Evolutionary conservation across 2,329 filamentous ascomycete species (phyloP).

Genomic region (Stagonosporopsis tanaceti): DNA sequence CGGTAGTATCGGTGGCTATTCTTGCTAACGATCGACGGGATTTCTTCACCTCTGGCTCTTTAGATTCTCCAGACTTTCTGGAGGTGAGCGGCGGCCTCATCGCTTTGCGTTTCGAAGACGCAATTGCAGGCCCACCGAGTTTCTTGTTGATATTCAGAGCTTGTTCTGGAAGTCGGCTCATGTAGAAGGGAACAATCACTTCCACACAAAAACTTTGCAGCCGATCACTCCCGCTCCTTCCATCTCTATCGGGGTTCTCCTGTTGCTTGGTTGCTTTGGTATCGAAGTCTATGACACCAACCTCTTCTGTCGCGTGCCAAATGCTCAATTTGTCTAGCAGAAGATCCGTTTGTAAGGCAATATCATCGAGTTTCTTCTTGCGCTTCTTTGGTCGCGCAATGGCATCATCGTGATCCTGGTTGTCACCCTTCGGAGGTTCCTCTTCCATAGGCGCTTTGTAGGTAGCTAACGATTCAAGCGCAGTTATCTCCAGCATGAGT

Average conservation of each 20-base stretch:
- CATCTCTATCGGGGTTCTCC: slow-evolving; percentile 31
- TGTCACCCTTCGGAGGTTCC: slow-evolving; percentile 25
- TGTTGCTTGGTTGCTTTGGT: slow-evolving; percentile 34
- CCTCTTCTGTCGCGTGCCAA: slow-evolving; percentile 78
- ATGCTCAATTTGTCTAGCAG: slow-evolving; percentile 82
- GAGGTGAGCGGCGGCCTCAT: slow-evolving; percentile 50
- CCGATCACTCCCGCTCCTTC: slow-evolving; percentile 61
- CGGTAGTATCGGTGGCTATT: slow-evolving; percentile 65
- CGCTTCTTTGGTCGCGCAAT: slow-evolving; percentile 47
- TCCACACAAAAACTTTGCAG: slow-evolving; percentile 81
- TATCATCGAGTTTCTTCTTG: slow-evolving; percentile 70
- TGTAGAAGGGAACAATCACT: slow-evolving; percentile 83
- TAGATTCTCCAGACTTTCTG: slow-evolving; percentile 50
- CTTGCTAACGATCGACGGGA: slow-evolving; percentile 65
- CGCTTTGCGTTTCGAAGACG: slow-evolving; percentile 61
- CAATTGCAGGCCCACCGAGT: slow-evolving; percentile 73
- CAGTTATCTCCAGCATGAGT: slow-evolving; percentile 77
- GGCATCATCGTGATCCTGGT: slow-evolving; percentile 23
- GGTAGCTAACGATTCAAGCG: slow-evolving; percentile 64
- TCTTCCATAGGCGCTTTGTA: slow-evolving; percentile 43
- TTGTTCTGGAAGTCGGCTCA: slow-evolving; percentile 74
- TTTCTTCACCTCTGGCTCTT: slow-evolving; percentile 51
- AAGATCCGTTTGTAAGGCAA: slow-evolving; percentile 72
- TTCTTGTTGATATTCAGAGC: slow-evolving; percentile 77
- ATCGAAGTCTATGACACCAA: slow-evolving; percentile 54